Base-by-base conservation (phyloP, 257 asterid species). In the Leptodermis oblonga region DNA sequence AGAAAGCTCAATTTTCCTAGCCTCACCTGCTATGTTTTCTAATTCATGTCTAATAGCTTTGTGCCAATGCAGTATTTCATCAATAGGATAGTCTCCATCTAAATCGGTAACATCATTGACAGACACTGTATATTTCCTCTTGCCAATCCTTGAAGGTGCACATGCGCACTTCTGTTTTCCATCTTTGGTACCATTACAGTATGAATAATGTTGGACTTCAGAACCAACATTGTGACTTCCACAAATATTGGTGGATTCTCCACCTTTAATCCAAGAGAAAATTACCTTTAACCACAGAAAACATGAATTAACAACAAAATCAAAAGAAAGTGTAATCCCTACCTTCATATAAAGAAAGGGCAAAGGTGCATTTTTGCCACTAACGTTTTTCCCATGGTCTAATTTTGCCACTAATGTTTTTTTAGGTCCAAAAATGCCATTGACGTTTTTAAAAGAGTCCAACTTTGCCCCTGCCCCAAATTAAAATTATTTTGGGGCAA, bases 31-130 rank as follows among this genome's bases (percentile, higher is more conserved):
- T 48, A 79, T 71, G 42, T 65, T 82, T 71, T 68, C 73, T 59
- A 82, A 67, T 67, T 79, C 86, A 58, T 67, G 78, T 60, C 80
- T 74, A 52, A 82, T 79, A 43, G 84, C 82, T 59, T 74, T 79
- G 67, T 82, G 86, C 86, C 86, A 82, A 66, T 76, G 76, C 73
- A 82, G 41, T 53, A 82, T 78, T 72, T 82, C 86, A 69, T 82
- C 72, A 66, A 82, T 74, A 20, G 86, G 86, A 37, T 74, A 70
- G 28, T 52, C 71, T 45, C 33, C 68, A 59, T 64, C 69, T 34
- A 58, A 26, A 69, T 77, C 84, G 26, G 60, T 59, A 25, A 64
- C 65, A 74, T 73, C 74, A 73, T 70, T 37, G 34, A 53, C 63
- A 25, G 76, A 39, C 36, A 68, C 39, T 15, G 75, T 64, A 56